A percentile compares a stretch with the other conserved stretches of the same genome.
Conservation (phyloP, 1,284 basidiomycete genomes). For the Malassezia equina region DNA sequence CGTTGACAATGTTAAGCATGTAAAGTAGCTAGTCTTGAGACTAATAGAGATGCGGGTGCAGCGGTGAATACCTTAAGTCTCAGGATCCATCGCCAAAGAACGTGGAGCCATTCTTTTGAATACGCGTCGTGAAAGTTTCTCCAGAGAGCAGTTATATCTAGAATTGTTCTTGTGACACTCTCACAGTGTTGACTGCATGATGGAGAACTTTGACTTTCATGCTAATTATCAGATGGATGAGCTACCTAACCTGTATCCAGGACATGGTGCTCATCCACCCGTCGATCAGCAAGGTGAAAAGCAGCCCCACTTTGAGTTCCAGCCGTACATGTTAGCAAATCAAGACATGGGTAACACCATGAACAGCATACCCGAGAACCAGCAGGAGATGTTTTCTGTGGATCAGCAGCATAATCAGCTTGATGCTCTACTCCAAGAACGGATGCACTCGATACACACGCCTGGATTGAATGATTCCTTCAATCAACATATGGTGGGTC, state of each 20-base stretch:
- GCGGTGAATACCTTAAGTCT: background rate
- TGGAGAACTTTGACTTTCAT: conserved; percentile 35
- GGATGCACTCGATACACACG: background rate
- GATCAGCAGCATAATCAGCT: background rate
- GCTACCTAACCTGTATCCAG: background rate
- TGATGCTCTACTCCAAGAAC: background rate
- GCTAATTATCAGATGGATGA: conserved; percentile 17
- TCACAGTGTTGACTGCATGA: conserved; percentile 20
- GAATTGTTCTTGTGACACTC: background rate
- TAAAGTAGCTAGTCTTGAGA: background rate
- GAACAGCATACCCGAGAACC: background rate
- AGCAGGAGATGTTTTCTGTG: background rate
- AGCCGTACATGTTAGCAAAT: background rate
- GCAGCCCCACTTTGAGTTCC: background rate
- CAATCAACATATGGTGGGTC: background rate
- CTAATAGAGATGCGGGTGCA: background rate
- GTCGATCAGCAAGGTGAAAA: background rate
- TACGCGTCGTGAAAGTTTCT: background rate
- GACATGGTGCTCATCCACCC: background rate
- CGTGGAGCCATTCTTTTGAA: background rate
- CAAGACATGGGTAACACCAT: background rate
- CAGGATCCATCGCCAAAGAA: background rate
- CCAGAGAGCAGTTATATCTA: background rate
- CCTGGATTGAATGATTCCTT: background rate
- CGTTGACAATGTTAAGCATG: background rate